phyloP scores from a whole-genome alignment of 2,329 filamentous ascomycete genomes.

The Sporothrix mexicana region DNA sequence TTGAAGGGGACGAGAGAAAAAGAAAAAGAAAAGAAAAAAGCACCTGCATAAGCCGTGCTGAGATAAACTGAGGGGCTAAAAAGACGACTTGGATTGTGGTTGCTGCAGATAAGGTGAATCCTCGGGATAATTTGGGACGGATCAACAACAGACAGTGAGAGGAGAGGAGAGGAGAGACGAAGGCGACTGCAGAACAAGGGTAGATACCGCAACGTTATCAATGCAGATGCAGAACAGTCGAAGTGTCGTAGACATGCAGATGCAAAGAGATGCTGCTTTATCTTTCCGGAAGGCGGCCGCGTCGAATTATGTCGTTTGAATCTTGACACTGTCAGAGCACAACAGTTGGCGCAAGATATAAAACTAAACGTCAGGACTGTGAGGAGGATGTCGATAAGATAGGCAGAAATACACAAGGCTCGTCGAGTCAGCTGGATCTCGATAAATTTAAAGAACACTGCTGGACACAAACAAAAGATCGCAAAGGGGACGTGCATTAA shows the following conservation, averaged over 20 bases:
- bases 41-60: constrained; percentile 21
- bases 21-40: background rate
- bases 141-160: background rate
- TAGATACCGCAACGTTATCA: background rate
- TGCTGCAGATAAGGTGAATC: constrained; percentile 13
- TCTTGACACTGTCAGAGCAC: background rate
- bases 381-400: background rate
- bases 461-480: background rate
- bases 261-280: constrained; percentile 13
- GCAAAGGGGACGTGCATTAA: background rate
- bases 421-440: background rate
- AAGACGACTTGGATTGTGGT: background rate
- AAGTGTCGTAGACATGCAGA: background rate
- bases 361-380: too few relatives aligned
- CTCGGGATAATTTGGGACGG: constrained; percentile 14
- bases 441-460: background rate
- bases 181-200: background rate
- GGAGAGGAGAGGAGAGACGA: background rate
- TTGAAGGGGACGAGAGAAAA: background rate
- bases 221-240: background rate
- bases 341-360: background rate
- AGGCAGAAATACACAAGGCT: background rate
- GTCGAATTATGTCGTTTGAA: background rate
- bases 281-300: constrained; percentile 3
- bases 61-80: constrained; percentile 23